Evolutionary conservation across 2,329 filamentous ascomycete species (phyloP), one percentile per base, ranked within the genome.

Genomic region (Byssothecium circinans): DNA sequence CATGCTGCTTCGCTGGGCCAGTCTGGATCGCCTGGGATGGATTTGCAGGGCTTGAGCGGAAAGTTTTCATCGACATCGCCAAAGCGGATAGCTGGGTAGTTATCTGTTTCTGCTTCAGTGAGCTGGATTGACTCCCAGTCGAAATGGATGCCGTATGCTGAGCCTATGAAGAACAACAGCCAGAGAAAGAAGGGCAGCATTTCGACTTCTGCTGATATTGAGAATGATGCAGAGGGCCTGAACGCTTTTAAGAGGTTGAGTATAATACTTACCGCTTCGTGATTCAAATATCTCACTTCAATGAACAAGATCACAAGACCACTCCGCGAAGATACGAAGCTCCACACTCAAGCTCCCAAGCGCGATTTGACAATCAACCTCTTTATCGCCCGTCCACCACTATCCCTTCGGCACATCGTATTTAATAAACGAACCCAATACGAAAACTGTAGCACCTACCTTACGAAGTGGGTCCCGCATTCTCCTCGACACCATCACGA

Each of bases 1-100:
- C 62, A 65, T 37, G 51, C 51, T 23, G 41, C 49, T 19, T 58
- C 58, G 22, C 44, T 53, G 1, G 60, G 61, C 61, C 61, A 62
- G 12, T 56, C 41, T 1, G 45, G 30, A 35, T 64, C 62, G 2
- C 51, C 54, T 4, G 58, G 61, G 2, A 54, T 53, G 29, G 27
- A 33, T 44, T 52, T 60, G 41, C 62, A 66, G n/a, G 41, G 41
- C 25, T 45, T 23, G 10, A 34, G n/a, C 8, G 48, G 32, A 10
- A 34, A n/a, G 6, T 41, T 36, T 5, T 38, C n/a, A 8, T n/a
- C 38, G 10, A 27, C 12, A 27, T 46, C 39, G 12, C 45, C 54
- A 41, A 62, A 64, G 8, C 45, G 52, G 12, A 61, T 49, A 5
- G 53, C 56, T 10, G 48, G 22, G 30, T 59, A 57, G 22, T 41